Base-by-base conservation (phyloP, 1,139 yeast species). In the Trichomonascaceae sp. region DNA sequence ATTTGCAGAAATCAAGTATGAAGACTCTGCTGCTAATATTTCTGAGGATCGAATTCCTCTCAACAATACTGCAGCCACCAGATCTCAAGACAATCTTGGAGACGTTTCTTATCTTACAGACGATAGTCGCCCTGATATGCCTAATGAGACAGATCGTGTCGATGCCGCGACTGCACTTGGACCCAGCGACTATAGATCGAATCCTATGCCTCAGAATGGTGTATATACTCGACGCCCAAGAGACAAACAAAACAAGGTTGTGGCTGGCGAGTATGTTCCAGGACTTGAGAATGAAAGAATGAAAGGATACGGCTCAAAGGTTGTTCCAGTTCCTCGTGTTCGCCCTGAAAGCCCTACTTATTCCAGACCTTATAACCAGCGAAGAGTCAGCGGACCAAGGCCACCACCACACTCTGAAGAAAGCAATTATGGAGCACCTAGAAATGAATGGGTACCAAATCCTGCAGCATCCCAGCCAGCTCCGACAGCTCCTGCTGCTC, bases 271-370 rank as follows among this genome's bases (percentile, higher is more conserved):
- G 1, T 64, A 62, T 43, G 53, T 66, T 19, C 53, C 62, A 17
- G 71, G 70, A 5, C 64, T 68, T 3, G 67, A 63, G 27, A 55
- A 60, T 27, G 57, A 58, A 1, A 60, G 65, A 27, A 59, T 64
- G 46, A 59, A 58, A 47, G 60, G 58, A 51, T 71, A 63, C 49
- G 71, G 72, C 18, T 64, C 74, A 15, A 69, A 63, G 41, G 68
- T 63, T 1, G 66, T 65, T 1, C 66, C 65, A 1, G 60, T 67
- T 32, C 68, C 70, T 24, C 59, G 58, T 56, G 58, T 59, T 43
- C 58, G 63, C 47, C 57, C 55, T 6, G 57, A 53, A 10, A 47
- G 49, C 22, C 52, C 52, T 10, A 15, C 47, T 24, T 22, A 20
- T 13, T 27, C 47, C 19, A 45, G 30, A 13, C 45, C 48, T 1